These are phyloP conservation scores for Coniochaeta sp. DNA, from an alignment of 2,329 filamentous ascomycete genomes.

Conservation along the genomic window DNA sequence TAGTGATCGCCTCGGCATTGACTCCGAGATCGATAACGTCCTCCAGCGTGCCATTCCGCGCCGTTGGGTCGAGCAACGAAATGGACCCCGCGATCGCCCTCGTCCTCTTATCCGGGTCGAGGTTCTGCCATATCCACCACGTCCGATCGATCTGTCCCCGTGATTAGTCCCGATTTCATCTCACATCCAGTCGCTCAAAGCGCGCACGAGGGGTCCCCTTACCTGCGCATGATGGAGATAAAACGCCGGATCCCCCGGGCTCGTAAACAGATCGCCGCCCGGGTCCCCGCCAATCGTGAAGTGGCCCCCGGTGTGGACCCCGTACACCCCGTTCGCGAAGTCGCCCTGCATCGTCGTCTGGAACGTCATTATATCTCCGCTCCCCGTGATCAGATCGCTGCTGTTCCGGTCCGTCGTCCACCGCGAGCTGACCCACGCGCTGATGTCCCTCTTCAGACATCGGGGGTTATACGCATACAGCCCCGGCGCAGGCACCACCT, in stretches of 20 bases:
- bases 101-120: slow-evolving; percentile 10
- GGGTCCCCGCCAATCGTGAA: slow-evolving; percentile 22
- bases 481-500: slow-evolving; percentile 13
- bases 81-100: slow-evolving; percentile 14
- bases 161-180: not conserved
- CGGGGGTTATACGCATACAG: slow-evolving; percentile 31
- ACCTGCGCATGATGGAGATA: slow-evolving; percentile 1
- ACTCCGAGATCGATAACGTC: slow-evolving; percentile 14
- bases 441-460: slow-evolving; percentile 34
- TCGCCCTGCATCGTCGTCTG: slow-evolving; percentile 33
- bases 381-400: slow-evolving; percentile 25
- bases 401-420: slow-evolving; percentile 23
- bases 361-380: slow-evolving; percentile 27
- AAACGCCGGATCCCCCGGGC: slow-evolving; percentile 3
- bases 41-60: slow-evolving; percentile 14
- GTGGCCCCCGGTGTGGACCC: slow-evolving; percentile 26
- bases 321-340: slow-evolving; percentile 19
- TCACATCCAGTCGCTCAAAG: not conserved
- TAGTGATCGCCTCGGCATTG: not conserved
- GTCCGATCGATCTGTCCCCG: slow-evolving; percentile 13
- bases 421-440: slow-evolving; percentile 20
- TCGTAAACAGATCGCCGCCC: slow-evolving; percentile 11
- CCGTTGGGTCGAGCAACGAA: slow-evolving; percentile 15
- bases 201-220: not conserved
- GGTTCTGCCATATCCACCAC: slow-evolving; percentile 19